Base-by-base conservation (phyloP, 75 land plant species). In the Pinus tabuliformis region DNA sequence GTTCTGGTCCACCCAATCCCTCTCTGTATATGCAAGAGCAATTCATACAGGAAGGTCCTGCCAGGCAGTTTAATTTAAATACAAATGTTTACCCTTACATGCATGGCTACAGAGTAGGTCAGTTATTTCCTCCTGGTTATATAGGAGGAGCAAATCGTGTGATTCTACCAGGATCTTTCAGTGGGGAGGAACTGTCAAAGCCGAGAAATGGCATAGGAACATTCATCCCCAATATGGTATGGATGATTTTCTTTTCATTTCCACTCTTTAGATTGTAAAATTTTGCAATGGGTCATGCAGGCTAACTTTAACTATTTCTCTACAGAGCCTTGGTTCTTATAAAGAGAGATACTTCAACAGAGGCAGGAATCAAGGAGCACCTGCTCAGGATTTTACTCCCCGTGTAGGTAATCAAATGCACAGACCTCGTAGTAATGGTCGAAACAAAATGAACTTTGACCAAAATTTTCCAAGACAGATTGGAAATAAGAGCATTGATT, bases 191-290 rank as follows among this genome's bases (percentile, higher is more conserved):
- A 36, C 52, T 82, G 70, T 81, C 91, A 75, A 95, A 89, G 66
- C 78, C 86, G 13, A 87, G 92, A 49, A 66, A 56, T 21, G 99
- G 99, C 65, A 96, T 92, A 30, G 99, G 99, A 57, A 90, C 96
- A 74, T 96, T 89, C 77, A 82, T 95, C 61, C 98, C 98, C 6
- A 88, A 79, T 70, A 81, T 62, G 99, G 99, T 96, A 91, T 72
- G 20, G 14, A 58, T 22, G 15, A 73, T 36, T 73, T 61, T 28
- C 15, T 33, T 64, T 78, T 22, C 30, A 24, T 64, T 36, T 70
- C 20, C 39, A 13, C n/a, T 76, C 42, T 58, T 58, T 16, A 18
- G 57, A 42, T 28, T 52, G 21, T 30, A 28, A 30, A 42, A 17
- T 45, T 72, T 72, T 72, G 75, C 20, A 11, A 63, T 59, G 15